phyloP scores from a whole-genome alignment of 805 yeast genomes.

The Groenewaldozyma salmanticensis region DNA sequence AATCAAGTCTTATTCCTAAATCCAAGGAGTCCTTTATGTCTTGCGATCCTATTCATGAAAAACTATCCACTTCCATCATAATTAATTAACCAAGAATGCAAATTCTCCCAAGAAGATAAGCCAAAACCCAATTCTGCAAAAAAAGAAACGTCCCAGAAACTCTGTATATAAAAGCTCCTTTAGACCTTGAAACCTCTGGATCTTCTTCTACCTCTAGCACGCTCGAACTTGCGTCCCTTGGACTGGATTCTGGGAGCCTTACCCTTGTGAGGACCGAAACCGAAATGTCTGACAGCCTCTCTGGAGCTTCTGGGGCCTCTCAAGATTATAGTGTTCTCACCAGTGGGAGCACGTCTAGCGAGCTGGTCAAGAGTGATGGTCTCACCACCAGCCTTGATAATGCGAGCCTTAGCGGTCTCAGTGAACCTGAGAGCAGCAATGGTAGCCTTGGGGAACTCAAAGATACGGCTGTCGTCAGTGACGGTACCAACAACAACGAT shows the following conservation, averaged over 20 bases:
- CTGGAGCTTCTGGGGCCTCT: slow-evolving; percentile 99
- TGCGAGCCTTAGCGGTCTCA: slow-evolving; percentile 96
- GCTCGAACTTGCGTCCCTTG: slow-evolving; percentile 99
- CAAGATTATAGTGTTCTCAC: slow-evolving; percentile 94
- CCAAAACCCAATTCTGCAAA: too few species aligned
- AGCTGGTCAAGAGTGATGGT: slow-evolving; percentile 98
- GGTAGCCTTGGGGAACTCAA: slow-evolving; percentile 91
- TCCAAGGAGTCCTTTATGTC: too few species aligned
- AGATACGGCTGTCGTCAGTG: slow-evolving; percentile 94
- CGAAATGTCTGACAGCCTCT: slow-evolving; percentile 99
- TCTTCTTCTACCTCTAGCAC: slow-evolving; percentile 99
- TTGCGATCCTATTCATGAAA: too few species aligned
- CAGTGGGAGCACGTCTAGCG: slow-evolving; percentile 98
- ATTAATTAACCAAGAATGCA: too few species aligned
- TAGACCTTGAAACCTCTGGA: slow-evolving; percentile 99
- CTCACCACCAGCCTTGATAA: slow-evolving; percentile 98
- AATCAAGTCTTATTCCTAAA: too few species aligned
- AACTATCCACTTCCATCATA: too few species aligned
- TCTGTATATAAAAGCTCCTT: too few species aligned
- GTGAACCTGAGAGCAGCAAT: slow-evolving; percentile 99
- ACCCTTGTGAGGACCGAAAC: slow-evolving; percentile 99
- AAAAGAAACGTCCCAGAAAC: too few species aligned
- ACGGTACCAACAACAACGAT: slow-evolving; percentile 99
- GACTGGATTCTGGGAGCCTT: slow-evolving; percentile 98
- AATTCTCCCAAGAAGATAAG: too few species aligned